phyloP scores from a whole-genome alignment of 2,329 filamentous ascomycete genomes.

The Daldinia eschscholtzii region DNA sequence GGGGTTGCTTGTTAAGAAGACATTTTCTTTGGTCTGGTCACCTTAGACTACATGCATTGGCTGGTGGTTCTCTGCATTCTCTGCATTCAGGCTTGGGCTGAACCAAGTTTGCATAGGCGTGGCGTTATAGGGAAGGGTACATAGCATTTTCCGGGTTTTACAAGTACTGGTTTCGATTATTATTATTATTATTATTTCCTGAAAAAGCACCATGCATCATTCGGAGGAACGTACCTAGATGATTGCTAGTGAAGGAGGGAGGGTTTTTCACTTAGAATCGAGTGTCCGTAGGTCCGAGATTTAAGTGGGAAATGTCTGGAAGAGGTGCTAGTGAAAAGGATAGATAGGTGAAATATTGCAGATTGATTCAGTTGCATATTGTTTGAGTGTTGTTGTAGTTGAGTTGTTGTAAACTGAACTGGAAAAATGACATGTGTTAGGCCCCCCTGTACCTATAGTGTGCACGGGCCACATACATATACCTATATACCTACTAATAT shows the following conservation, averaged over 20 bases:
- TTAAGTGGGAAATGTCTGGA: not conserved
- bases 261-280: not conserved
- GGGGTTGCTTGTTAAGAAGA: slow-evolving; percentile 3
- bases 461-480: slow-evolving; percentile 7
- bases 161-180: slow-evolving; percentile 20
- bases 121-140: slow-evolving; percentile 29
- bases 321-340: not conserved
- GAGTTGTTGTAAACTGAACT: too few species aligned
- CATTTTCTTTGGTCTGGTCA: slow-evolving; percentile 19
- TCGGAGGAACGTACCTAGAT: not conserved
- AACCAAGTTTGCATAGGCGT: slow-evolving; percentile 36
- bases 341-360: slow-evolving; percentile 11
- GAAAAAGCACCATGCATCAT: not conserved
- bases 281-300: not conserved
- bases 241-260: not conserved
- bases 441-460: not conserved
- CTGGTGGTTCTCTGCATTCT: slow-evolving; percentile 27
- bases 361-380: slow-evolving; percentile 1
- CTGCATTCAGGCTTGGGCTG: slow-evolving; percentile 24
- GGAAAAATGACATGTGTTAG: too few species aligned
- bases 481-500: too few species aligned
- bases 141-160: slow-evolving; percentile 21
- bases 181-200: not conserved
- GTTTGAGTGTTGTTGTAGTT: not conserved
- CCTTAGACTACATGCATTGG: slow-evolving; percentile 32